Conservation (phyloP, 139 green algal species). For the Pleodorina starrii region DNA sequence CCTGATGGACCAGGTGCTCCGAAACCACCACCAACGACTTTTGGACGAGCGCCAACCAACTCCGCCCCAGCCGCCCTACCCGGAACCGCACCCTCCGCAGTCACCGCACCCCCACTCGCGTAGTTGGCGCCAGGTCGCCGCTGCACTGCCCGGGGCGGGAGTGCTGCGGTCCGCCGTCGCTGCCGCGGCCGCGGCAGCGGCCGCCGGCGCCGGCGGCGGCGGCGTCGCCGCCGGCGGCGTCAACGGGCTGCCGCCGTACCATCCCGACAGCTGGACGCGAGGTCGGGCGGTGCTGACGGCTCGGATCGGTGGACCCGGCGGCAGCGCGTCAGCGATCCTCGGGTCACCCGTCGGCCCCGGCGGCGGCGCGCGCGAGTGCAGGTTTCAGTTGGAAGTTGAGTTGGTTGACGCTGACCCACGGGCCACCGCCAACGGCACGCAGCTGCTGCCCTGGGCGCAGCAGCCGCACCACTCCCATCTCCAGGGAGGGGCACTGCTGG, state of each 20-base stretch:
- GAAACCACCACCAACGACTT: neutral
- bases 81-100: no score
- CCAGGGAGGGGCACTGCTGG: neutral
- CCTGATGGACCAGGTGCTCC: slow-evolving; percentile 11
- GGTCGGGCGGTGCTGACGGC: slow-evolving; percentile 5
- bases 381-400: slow-evolving; percentile 20
- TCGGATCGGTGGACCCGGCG: neutral
- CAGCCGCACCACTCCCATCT: neutral
- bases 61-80: no score
- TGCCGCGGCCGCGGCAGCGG: neutral
- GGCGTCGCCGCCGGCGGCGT: neutral
- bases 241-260: slow-evolving; percentile 13
- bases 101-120: no score
- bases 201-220: no score
- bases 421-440: slow-evolving; percentile 12
- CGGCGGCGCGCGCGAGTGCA: slow-evolving; percentile 17
- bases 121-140: no score
- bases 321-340: neutral
- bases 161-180: neutral
- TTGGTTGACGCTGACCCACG: slow-evolving; percentile 38
- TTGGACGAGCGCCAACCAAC: neutral
- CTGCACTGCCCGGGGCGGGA: no score
- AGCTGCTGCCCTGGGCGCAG: slow-evolving; percentile 21
- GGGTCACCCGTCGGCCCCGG: neutral
- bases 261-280: slow-evolving; percentile 41